Base-by-base conservation (phyloP, 345 rosid species). In the Corymbia maculata region DNA sequence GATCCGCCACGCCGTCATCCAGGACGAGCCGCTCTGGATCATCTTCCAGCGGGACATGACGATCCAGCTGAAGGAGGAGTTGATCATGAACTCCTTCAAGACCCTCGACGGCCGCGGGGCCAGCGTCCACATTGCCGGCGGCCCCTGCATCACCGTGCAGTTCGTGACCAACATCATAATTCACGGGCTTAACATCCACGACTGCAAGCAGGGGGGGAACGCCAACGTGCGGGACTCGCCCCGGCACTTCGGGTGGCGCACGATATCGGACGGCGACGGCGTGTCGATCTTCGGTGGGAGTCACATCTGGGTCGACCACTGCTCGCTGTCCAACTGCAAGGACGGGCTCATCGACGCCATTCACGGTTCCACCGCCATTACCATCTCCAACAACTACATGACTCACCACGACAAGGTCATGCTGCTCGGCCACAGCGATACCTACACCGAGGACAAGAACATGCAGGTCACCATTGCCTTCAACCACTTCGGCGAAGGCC, bases 381-480 rank as follows among this genome's bases (percentile, higher is more conserved):
- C 98, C 17, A 91, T 96, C 50, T 96, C 98, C 4, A 96, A 96
- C 90, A 96, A 96, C 85, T 91, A 92, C 87, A 85, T 96, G 98
- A 95, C 97, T 87, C 98, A 96, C 91, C 98, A 96, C 47, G 94
- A 96, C 75, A 95, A 96, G 80, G 98, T 94, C 17, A 96, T 96
- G 98, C 89, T 96, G 21, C 85, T 96, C 90, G 97, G 98, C 59
- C 96, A 94, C 91, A 95, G 97, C 28, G 97, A 96, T 88, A 61
- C 95, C 52, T 96, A 93, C 50, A 92, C 89, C 13, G 91, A 89
- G 85, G 98, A 96, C 94, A 94, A 93, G 95, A 93, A 94, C 89
- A 96, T 96, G 98, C 98, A 95, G 90, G 94, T 93, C 92, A 96
- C 98, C 32, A 95, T 95, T 17, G 98, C 97, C 87, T 96, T 96